Evolutionary conservation across 129 eudicot species (phyloP).

Genomic region (Rutidosis leptorrhynchoides): DNA sequence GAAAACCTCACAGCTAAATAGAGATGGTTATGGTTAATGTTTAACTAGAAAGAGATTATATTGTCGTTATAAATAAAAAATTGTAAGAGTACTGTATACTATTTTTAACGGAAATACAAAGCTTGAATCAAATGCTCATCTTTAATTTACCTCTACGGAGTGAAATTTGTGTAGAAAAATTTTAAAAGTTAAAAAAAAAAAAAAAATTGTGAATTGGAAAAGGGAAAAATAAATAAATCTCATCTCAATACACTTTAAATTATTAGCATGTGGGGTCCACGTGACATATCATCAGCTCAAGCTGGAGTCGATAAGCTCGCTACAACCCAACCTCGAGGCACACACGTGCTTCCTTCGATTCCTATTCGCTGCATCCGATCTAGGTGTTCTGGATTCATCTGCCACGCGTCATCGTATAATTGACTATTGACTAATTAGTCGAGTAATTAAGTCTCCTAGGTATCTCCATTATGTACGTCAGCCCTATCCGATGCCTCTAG

Average conservation of each 20-base stretch:
- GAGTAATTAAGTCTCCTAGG: slow-evolving; percentile 7
- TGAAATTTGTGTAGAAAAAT: no score
- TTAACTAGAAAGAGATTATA: no score
- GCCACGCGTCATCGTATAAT: slow-evolving; percentile 15
- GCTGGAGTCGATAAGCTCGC: background rate
- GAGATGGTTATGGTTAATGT: no score
- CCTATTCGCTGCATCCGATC: slow-evolving; percentile 53
- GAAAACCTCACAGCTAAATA: no score
- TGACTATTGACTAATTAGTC: background rate
- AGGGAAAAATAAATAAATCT: background rate
- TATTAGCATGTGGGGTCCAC: background rate
- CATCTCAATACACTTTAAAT: background rate
- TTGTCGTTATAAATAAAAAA: no score
- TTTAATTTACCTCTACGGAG: no score
- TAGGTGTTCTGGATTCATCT: background rate
- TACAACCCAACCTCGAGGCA: slow-evolving; percentile 18
- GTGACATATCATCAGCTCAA: slow-evolving; percentile 18
- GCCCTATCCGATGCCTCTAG: slow-evolving; percentile 22
- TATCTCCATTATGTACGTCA: slow-evolving; percentile 32
- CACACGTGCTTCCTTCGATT: slow-evolving; percentile 34
- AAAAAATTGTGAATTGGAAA: no score
- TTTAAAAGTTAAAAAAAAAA: no score
- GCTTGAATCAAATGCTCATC: no score
- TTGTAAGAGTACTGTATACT: no score
- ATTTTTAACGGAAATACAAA: no score